Conservation (phyloP, 345 rosid genomes). For the Triadica sebifera region DNA sequence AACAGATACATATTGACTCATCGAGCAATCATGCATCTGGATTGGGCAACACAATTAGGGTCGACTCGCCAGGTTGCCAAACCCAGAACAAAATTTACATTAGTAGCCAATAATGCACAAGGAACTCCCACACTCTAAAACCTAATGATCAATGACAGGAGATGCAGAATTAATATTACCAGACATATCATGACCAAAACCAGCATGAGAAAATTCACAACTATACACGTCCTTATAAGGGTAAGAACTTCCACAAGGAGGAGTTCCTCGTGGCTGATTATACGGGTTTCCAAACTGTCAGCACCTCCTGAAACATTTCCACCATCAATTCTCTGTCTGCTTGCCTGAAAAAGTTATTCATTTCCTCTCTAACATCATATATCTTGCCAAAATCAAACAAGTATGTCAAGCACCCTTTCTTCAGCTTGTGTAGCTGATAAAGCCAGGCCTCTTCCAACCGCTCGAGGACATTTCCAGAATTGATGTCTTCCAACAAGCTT, state of each 20-base stretch:
- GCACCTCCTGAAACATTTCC: constrained; percentile 91
- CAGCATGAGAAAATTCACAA: not conserved
- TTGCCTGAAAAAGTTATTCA: constrained; percentile 64
- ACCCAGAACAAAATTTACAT: not conserved
- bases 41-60: not conserved
- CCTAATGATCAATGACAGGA: not conserved
- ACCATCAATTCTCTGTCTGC: constrained; percentile 81
- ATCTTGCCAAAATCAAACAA: constrained; percentile 91
- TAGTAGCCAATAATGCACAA: constrained; percentile 19
- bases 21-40: not conserved
- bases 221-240: not conserved
- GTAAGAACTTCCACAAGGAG: not conserved
- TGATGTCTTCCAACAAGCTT: constrained; percentile 87
- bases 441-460: constrained; percentile 93
- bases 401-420: constrained; percentile 79
- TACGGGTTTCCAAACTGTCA: constrained; percentile 68
- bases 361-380: constrained; percentile 75
- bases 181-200: not conserved
- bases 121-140: not conserved
- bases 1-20: not conserved
- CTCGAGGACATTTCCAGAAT: constrained; percentile 74
- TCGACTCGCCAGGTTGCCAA: not conserved
- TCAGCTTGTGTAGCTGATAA: constrained; percentile 73
- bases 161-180: not conserved
- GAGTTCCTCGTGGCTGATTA: constrained; percentile 42